Evolutionary conservation across 2,329 filamentous ascomycete genomes (phyloP).

Genomic region (Fusarium xyrophilum): DNA sequence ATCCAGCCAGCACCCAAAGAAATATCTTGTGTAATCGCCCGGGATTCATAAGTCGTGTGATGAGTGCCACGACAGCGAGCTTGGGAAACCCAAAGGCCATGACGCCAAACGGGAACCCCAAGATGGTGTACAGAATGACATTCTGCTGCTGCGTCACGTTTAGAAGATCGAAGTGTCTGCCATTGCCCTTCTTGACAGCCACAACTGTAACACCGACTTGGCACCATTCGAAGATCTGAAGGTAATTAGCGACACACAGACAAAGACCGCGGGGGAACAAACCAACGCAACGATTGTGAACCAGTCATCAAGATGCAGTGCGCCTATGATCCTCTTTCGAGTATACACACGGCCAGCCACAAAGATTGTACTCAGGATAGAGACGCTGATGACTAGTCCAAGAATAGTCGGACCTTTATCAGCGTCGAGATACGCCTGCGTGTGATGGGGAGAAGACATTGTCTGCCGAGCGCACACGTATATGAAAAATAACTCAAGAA

Average conservation of each 20-base stretch:
- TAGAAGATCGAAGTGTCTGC: constrained; percentile 48
- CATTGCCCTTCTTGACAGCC: constrained; percentile 49
- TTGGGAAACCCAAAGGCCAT: constrained; percentile 52
- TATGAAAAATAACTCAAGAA: background rate
- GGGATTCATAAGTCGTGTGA: constrained; percentile 50
- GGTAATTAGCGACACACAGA: background rate
- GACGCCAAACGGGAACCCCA: constrained; percentile 49
- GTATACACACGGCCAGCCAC: constrained; percentile 21
- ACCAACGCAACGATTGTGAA: constrained; percentile 20
- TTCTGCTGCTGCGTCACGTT: constrained; percentile 39
- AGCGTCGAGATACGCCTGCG: constrained; percentile 18
- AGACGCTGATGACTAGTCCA: constrained; percentile 10
- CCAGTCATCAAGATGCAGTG: constrained; percentile 25
- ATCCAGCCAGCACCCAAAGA: constrained; percentile 47
- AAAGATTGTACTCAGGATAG: constrained; percentile 18
- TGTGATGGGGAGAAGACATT: constrained; percentile 9
- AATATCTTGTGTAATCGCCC: constrained; percentile 43
- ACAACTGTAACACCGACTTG: constrained; percentile 46
- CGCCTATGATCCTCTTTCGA: constrained; percentile 22
- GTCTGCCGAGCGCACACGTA: background rate
- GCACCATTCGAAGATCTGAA: constrained; percentile 44
- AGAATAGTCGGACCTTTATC: constrained; percentile 27
- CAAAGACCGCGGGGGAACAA: background rate
- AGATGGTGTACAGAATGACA: constrained; percentile 47
- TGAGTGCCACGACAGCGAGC: constrained; percentile 50